Conservation (phyloP, 2,329 filamentous ascomycete genomes). For the Pseudopyricularia javanii region DNA sequence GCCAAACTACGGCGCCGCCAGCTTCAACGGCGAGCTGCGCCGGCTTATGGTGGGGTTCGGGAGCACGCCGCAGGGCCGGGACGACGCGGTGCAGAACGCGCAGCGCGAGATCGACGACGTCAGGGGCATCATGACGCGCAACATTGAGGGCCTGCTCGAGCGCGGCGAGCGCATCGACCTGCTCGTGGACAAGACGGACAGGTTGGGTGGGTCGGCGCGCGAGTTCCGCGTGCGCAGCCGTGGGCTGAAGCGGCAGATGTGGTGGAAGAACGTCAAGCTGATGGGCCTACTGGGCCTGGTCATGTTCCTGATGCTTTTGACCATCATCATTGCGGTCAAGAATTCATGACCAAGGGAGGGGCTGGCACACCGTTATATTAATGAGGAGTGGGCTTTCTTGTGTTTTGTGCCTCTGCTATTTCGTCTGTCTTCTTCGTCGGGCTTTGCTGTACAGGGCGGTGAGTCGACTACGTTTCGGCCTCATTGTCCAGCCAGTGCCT, state of each 20-base stretch:
- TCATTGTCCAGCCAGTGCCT: no score
- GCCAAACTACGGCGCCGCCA: conserved; percentile 80
- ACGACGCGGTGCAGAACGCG: conserved; percentile 74
- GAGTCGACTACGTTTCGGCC: no score
- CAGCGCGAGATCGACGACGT: conserved; percentile 88
- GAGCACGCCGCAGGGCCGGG: conserved; percentile 59
- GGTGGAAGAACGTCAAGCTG: conserved; percentile 98
- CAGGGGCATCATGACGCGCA: conserved; percentile 86
- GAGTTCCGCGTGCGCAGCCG: conserved; percentile 85
- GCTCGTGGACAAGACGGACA: conserved; percentile 91
- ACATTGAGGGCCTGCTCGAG: conserved; percentile 79
- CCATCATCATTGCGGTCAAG: conserved; percentile 42
- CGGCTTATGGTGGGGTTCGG: conserved; percentile 74
- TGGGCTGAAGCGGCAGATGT: conserved; percentile 85
- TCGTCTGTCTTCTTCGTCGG: background rate
- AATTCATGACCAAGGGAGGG: conserved; percentile 18
- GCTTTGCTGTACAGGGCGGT: background rate
- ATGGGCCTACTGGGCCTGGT: conserved; percentile 71
- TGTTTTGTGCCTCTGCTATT: background rate
- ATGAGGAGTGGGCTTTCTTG: conserved; percentile 1
- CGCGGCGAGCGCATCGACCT: conserved; percentile 82
- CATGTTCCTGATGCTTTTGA: conserved; percentile 42
- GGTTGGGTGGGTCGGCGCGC: conserved; percentile 72
- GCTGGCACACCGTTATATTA: conserved; percentile 2
- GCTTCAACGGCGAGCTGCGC: conserved; percentile 73